Conservation (phyloP, 225 moss, liverwort and hornwort genomes). For the Ulota crispa region DNA sequence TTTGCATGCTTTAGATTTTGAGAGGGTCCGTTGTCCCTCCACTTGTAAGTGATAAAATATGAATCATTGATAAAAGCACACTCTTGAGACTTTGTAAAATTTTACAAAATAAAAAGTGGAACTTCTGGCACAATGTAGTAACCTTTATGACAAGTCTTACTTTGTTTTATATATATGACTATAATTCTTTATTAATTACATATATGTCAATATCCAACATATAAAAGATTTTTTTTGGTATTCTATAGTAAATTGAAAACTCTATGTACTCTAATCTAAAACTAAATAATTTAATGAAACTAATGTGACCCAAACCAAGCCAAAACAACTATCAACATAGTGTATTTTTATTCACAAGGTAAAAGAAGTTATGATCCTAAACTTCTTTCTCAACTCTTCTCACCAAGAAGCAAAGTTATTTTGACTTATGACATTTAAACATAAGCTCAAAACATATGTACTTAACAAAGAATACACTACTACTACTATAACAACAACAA, state of each 20-base stretch:
- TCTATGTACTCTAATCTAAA: background rate
- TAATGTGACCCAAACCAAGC: background rate
- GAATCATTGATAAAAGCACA: background rate
- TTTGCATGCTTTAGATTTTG: rapidly evolving
- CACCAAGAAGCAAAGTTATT: background rate
- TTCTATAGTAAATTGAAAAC: background rate
- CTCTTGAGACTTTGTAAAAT: background rate
- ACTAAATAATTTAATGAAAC: background rate
- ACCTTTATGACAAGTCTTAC: background rate
- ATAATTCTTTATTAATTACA: conserved; percentile 8
- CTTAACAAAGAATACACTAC: no score
- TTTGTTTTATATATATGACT: background rate
- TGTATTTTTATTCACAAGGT: background rate
- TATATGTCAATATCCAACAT: background rate
- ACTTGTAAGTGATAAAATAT: background rate
- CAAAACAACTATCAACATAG: background rate
- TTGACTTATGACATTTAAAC: background rate
- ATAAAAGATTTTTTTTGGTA: background rate
- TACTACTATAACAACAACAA: background rate
- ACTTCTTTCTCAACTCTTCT: background rate
- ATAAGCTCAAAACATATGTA: rapidly evolving
- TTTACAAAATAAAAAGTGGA: background rate
- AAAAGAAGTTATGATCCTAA: background rate
- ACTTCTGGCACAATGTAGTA: background rate
- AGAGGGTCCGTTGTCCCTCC: background rate